Conservation (phyloP, 257 asterid species). For the Gentiana straminea region DNA sequence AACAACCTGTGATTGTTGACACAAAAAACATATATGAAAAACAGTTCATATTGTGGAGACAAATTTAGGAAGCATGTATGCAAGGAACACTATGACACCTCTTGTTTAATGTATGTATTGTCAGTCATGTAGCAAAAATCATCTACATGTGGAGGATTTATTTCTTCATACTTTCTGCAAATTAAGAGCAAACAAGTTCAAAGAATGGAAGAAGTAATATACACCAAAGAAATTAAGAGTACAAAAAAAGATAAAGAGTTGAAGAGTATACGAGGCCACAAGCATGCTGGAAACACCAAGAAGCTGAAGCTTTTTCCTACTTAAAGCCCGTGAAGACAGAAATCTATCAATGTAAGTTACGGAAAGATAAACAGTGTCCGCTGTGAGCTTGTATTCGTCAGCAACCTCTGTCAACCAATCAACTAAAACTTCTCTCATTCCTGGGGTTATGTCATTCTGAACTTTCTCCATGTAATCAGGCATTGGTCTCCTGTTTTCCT, state of each 20-base stretch:
- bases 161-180: conserved; percentile 83
- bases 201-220: neutral
- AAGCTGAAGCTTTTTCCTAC: conserved; percentile 72
- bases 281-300: conserved; percentile 89
- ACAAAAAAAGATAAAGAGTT: conserved; percentile 1
- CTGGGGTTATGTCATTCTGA: conserved; percentile 52
- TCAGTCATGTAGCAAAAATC: conserved; percentile 84
- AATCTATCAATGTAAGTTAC: conserved; percentile 65
- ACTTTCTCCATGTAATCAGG: conserved; percentile 65
- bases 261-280: conserved; percentile 64
- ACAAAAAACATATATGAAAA: neutral
- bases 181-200: conserved; percentile 12
- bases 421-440: conserved; percentile 63
- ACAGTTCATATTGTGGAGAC: conserved; percentile 2
- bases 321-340: conserved; percentile 41
- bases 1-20: conserved; percentile 31
- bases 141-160: conserved; percentile 63
- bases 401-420: conserved; percentile 94
- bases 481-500: conserved; percentile 54
- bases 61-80: neutral
- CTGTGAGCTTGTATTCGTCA: conserved; percentile 63
- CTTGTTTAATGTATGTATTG: conserved; percentile 67
- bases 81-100: conserved; percentile 33
- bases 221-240: conserved; percentile 1
- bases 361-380: conserved; percentile 68